A percentile compares a stretch with the other conserved stretches of the same genome.
These are phyloP conservation scores for Rosa persica DNA, from an alignment of 306 rosid genomes.

Conservation along the genomic window DNA sequence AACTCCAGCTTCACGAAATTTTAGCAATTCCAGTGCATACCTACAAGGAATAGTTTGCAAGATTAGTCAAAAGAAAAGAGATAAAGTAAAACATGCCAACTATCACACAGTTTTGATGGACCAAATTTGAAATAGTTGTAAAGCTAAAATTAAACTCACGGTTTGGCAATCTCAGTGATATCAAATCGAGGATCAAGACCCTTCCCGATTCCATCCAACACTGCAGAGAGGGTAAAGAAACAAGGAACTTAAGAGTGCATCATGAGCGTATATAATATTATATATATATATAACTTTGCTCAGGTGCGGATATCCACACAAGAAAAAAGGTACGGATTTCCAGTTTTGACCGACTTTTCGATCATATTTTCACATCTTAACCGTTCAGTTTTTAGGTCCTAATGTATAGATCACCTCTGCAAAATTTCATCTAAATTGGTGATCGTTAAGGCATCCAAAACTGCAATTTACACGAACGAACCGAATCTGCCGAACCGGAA, in stretches of 20 bases:
- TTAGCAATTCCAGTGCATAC: constrained; percentile 92
- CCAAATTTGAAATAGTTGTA: not conserved
- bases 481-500: no score
- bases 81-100: constrained; percentile 17
- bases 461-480: no score
- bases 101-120: constrained; percentile 6
- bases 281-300: not conserved
- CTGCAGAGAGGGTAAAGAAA: constrained; percentile 42
- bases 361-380: no score
- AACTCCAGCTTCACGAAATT: constrained; percentile 94
- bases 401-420: no score
- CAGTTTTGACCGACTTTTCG: no score
- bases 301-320: no score
- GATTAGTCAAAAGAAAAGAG: constrained; percentile 26
- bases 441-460: no score
- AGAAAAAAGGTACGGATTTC: no score
- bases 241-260: constrained; percentile 16
- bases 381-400: no score
- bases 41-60: constrained; percentile 49
- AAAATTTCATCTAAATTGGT: no score
- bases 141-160: constrained; percentile 64
- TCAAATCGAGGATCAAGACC: constrained; percentile 99
- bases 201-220: constrained; percentile 97
- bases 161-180: constrained; percentile 97
- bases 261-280: not conserved